These are phyloP conservation scores for Kappamyces sp. DNA, from an alignment of 192 early-diverging fungal species.

Conservation along the genomic window DNA sequence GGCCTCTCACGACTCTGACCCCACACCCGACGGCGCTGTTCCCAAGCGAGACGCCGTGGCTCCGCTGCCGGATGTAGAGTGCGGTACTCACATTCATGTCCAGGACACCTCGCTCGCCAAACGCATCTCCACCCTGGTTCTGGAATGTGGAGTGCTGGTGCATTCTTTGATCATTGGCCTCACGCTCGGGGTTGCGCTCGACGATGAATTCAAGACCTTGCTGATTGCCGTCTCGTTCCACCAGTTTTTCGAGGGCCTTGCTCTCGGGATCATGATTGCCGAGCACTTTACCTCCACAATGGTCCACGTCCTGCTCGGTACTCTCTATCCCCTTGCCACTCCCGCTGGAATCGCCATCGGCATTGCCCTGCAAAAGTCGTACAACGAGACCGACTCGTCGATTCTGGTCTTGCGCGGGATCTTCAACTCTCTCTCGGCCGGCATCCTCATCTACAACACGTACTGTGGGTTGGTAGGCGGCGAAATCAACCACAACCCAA, in stretches of 20 bases:
- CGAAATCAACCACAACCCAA: slow-evolving; percentile 11
- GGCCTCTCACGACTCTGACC: neutral
- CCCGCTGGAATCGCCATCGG: slow-evolving; percentile 78
- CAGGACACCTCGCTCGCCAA: neutral
- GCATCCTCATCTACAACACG: slow-evolving; percentile 11
- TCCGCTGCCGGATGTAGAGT: too few relatives aligned
- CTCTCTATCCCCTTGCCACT: slow-evolving; percentile 61
- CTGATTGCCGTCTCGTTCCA: slow-evolving; percentile 44
- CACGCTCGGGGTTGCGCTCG: slow-evolving; percentile 29
- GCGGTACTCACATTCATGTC: too few relatives aligned
- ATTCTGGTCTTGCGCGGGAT: neutral
- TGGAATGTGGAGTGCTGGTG: slow-evolving; percentile 38
- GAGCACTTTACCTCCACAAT: slow-evolving; percentile 14
- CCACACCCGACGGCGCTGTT: neutral
- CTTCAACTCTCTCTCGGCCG: slow-evolving; percentile 8
- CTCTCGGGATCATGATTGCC: slow-evolving; percentile 26
- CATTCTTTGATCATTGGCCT: slow-evolving; percentile 49
- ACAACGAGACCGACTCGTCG: slow-evolving; percentile 43
- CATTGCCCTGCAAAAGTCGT: slow-evolving; percentile 55
- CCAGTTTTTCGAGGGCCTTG: slow-evolving; percentile 43
- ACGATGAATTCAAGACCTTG: slow-evolving; percentile 26
- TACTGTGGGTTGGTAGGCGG: slow-evolving; percentile 2
- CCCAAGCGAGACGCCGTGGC: neutral
- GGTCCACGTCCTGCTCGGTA: neutral
- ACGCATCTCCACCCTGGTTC: slow-evolving; percentile 20